Conservation (phyloP, 345 rosid species). For the Bruguiera sexangula region DNA sequence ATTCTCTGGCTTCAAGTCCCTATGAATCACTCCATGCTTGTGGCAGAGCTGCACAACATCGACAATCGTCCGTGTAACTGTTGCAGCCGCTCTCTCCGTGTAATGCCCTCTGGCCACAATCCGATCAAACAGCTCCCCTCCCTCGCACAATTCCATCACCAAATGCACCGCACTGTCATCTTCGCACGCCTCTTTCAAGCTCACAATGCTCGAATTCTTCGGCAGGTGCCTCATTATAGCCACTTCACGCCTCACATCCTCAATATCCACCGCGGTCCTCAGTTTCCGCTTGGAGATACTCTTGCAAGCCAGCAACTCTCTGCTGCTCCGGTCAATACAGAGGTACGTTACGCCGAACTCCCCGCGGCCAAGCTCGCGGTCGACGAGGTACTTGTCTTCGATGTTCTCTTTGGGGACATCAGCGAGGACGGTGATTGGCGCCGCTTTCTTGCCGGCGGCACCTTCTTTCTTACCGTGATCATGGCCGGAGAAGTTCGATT, state of each 20-base stretch:
- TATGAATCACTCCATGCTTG: slow-evolving; percentile 91
- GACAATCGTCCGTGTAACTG: slow-evolving; percentile 80
- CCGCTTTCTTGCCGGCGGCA: slow-evolving; percentile 48
- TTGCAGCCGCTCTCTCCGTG: slow-evolving; percentile 95
- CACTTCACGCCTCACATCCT: slow-evolving; percentile 94
- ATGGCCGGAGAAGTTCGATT: slow-evolving; percentile 65
- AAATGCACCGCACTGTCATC: slow-evolving; percentile 97
- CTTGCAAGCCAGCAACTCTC: slow-evolving; percentile 92
- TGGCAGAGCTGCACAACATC: slow-evolving; percentile 98
- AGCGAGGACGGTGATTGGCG: slow-evolving; percentile 66
- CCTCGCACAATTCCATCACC: slow-evolving; percentile 99
- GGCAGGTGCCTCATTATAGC: slow-evolving; percentile 98
- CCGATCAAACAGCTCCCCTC: slow-evolving; percentile 99
- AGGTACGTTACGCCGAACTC: slow-evolving; percentile 98
- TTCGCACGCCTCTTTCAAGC: slow-evolving; percentile 90
- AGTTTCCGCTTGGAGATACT: slow-evolving; percentile 96
- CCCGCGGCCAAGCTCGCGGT: slow-evolving; percentile 97
- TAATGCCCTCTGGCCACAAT: slow-evolving; percentile 98
- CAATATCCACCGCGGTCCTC: slow-evolving; percentile 82
- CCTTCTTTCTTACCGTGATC: slow-evolving; percentile 66
- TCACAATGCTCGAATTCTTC: slow-evolving; percentile 77
- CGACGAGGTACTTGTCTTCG: slow-evolving; percentile 81
- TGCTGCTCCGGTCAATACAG: slow-evolving; percentile 70
- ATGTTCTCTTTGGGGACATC: slow-evolving; percentile 85
- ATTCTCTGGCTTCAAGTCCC: slow-evolving; percentile 99